Conservation (phyloP, 1,139 yeast genomes). For the Pneumocystis sp. region DNA sequence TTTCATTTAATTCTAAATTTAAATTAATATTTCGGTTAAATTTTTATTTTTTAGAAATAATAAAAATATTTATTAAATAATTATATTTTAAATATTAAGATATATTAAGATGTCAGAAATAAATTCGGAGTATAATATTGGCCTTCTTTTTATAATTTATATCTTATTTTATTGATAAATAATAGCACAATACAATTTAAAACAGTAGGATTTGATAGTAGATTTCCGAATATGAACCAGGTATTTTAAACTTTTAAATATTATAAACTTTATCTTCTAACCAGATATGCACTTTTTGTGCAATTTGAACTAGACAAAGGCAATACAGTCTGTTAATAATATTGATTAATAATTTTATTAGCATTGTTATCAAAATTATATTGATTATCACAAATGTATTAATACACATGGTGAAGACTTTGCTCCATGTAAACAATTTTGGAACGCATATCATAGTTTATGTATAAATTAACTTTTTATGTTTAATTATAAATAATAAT, state of each 20-base stretch:
- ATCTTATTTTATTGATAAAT: not conserved
- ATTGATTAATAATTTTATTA: not conserved
- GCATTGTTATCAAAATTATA: conserved; percentile 51
- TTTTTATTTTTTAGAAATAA: not conserved
- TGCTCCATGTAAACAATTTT: conserved; percentile 86
- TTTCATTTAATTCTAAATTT: too few species aligned
- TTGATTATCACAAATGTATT: conserved; percentile 95
- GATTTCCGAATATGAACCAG: conserved; percentile 10
- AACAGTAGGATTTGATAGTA: conserved; percentile 11
- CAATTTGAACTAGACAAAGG: not conserved
- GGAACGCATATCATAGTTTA: conserved; percentile 7
- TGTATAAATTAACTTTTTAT: not conserved
- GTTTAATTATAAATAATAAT: not conserved
- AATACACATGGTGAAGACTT: conserved; percentile 95
- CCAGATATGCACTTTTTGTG: not conserved
- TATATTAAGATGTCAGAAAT: not conserved
- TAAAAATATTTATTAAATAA: not conserved
- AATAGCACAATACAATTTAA: not conserved
- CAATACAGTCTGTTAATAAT: not conserved
- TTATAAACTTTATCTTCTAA: not conserved
- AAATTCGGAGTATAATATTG: not conserved
- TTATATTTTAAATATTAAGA: not conserved
- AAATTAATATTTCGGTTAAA: not conserved
- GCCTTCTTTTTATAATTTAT: not conserved
- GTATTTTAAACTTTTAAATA: not conserved